phyloP scores from a whole-genome alignment of 2,329 filamentous ascomycete genomes.

The Pseudocercospora fijiensis region DNA sequence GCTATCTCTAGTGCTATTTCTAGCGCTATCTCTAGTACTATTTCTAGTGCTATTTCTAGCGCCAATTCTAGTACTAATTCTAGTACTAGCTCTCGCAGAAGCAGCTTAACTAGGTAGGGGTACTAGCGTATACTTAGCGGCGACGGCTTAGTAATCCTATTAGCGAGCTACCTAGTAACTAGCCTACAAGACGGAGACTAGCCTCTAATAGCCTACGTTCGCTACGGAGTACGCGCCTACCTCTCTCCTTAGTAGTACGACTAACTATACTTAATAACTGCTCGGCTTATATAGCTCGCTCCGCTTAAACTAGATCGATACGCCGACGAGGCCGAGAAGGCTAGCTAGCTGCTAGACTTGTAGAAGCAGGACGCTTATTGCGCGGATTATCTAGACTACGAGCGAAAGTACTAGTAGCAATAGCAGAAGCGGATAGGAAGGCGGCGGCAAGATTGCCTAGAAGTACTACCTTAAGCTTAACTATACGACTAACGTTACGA shows the following conservation, averaged over 20 bases:
- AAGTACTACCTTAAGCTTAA: not conserved
- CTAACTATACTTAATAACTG: not conserved
- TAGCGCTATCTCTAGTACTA: too few species aligned
- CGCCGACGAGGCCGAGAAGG: not conserved
- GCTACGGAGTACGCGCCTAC: not conserved
- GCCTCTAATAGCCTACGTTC: too few species aligned
- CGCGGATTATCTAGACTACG: not conserved
- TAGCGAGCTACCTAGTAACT: too few species aligned
- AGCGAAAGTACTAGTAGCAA: not conserved
- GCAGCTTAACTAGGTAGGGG: too few species aligned
- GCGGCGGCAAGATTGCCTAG: not conserved
- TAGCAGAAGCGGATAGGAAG: not conserved
- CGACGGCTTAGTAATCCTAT: too few species aligned
- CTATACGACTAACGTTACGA: not conserved
- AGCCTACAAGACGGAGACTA: too few species aligned
- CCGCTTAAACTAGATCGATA: not conserved
- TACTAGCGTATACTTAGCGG: too few species aligned
- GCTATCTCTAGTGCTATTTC: too few species aligned
- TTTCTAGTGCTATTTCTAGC: too few species aligned
- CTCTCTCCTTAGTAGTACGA: not conserved
- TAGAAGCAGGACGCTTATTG: not conserved
- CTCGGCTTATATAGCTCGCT: not conserved
- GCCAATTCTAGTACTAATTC: too few species aligned
- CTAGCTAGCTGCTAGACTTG: not conserved
- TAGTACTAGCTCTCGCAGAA: too few species aligned